A percentile compares a stretch with the other conserved stretches of the same genome.
Evolutionary conservation across 2,329 filamentous ascomycete genomes (phyloP).

Genomic region (Neofusicoccum sp.): DNA sequence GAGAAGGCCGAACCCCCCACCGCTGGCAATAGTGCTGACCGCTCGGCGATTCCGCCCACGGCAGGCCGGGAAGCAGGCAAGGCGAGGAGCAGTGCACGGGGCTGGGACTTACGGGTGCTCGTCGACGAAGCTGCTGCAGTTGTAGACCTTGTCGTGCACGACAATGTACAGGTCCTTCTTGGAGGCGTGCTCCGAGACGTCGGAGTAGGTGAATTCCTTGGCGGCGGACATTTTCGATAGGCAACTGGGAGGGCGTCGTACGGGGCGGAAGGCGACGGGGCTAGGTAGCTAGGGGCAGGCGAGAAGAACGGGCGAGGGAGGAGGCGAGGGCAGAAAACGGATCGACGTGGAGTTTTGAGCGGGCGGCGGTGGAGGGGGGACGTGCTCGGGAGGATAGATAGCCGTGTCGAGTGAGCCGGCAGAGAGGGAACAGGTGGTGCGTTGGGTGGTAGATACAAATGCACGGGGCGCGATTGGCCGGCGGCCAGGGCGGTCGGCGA

Average conservation of each 20-base stretch:
- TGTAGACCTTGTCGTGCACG: slow-evolving; percentile 96
- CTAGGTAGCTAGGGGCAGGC: not conserved
- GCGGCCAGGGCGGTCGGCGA: slow-evolving; percentile 3
- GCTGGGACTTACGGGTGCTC: slow-evolving; percentile 77
- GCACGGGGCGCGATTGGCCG: slow-evolving; percentile 1
- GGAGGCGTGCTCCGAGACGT: slow-evolving; percentile 40
- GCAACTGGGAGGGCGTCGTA: not conserved
- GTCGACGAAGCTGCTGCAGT: slow-evolving; percentile 83
- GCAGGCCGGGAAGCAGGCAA: not conserved
- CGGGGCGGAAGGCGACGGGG: not conserved
- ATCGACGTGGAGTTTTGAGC: slow-evolving; percentile 17
- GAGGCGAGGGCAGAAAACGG: not conserved
- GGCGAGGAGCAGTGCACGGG: not conserved
- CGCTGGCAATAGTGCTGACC: not conserved
- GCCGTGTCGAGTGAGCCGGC: slow-evolving; percentile 2
- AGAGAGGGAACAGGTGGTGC: slow-evolving; percentile 16
- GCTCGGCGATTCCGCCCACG: not conserved
- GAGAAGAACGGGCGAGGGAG: not conserved
- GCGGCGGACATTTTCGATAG: slow-evolving; percentile 31
- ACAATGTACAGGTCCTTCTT: slow-evolving; percentile 94
- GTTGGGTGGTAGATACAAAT: slow-evolving; percentile 9
- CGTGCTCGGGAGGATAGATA: slow-evolving; percentile 6
- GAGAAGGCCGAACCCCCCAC: not conserved
- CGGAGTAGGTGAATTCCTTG: slow-evolving; percentile 42
- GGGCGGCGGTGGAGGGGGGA: slow-evolving; percentile 13